phyloP scores from a whole-genome alignment of 2,329 filamentous ascomycete genomes.

The Aspergillus eucalypticola region DNA sequence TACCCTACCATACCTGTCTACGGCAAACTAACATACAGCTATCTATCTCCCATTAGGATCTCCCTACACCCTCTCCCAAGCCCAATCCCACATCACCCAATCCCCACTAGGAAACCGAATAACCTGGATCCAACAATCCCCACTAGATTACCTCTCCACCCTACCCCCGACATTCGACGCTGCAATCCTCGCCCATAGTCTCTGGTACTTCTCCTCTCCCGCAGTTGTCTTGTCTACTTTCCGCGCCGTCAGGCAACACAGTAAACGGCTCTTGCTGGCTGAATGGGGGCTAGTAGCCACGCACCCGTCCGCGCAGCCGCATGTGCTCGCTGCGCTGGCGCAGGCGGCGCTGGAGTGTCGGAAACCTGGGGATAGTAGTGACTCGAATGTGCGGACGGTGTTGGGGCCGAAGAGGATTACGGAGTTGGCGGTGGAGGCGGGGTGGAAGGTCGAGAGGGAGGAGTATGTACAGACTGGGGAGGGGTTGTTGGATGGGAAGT shows the following conservation, averaged over 20 bases:
- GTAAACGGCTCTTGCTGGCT: conserved; percentile 43
- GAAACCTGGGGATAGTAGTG: conserved; percentile 24
- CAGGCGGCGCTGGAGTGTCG: conserved; percentile 44
- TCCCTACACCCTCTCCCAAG: conserved; percentile 19
- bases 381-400: conserved; percentile 52
- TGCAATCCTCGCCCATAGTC: conserved; percentile 43
- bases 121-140: conserved; percentile 15
- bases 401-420: conserved; percentile 47
- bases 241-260: conserved; percentile 33
- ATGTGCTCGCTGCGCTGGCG: conserved; percentile 55
- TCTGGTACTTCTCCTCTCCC: conserved; percentile 56
- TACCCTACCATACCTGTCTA: too few relatives aligned
- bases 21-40: too few relatives aligned
- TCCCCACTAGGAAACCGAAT: conserved; percentile 14
- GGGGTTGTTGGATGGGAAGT: conserved; percentile 49
- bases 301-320: conserved; percentile 43
- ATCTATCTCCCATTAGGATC: too few relatives aligned
- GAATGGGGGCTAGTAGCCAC: conserved; percentile 51
- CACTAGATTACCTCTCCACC: conserved; percentile 28
- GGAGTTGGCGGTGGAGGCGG: conserved; percentile 27
- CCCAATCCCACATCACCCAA: conserved; percentile 15
- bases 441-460: conserved; percentile 1
- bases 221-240: conserved; percentile 41
- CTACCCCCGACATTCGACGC: conserved; percentile 35
- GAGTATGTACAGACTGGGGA: conserved; percentile 35